Evolutionary conservation across 257 asterid species (phyloP).

Genomic region (Scutellaria baicalensis): DNA sequence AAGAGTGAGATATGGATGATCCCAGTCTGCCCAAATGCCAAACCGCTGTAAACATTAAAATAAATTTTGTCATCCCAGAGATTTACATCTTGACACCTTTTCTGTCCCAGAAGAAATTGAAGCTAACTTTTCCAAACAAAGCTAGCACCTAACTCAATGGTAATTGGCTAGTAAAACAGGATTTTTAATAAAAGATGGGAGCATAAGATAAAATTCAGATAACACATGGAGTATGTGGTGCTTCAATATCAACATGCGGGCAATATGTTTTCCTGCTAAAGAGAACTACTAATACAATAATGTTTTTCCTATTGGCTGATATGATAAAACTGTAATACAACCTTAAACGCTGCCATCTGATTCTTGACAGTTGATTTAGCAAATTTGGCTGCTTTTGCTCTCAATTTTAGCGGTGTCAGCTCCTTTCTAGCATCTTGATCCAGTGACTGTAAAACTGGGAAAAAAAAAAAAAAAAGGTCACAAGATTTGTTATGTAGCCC

Average conservation of each 20-base stretch:
- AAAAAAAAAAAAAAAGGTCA: constrained; percentile 22
- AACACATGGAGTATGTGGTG: neutral
- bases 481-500: constrained; percentile 23
- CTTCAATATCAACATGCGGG: neutral
- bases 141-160: neutral
- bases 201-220: neutral
- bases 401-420: constrained; percentile 85
- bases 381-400: constrained; percentile 91
- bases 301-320: neutral
- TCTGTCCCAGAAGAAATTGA: neutral
- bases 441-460: constrained; percentile 91
- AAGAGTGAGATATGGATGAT: constrained; percentile 92
- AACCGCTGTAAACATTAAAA: constrained; percentile 51
- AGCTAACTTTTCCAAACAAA: neutral
- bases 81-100: neutral
- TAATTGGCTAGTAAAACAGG: neutral
- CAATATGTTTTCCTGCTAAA: neutral
- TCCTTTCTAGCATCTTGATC: constrained; percentile 86
- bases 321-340: constrained; percentile 12
- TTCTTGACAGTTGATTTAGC: constrained; percentile 84
- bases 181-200: neutral
- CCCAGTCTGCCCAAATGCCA: constrained; percentile 99
- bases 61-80: constrained; percentile 8
- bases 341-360: constrained; percentile 98
- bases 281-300: constrained; percentile 5